phyloP scores from a whole-genome alignment of 306 rosid species.

The Castanea mollissima region DNA sequence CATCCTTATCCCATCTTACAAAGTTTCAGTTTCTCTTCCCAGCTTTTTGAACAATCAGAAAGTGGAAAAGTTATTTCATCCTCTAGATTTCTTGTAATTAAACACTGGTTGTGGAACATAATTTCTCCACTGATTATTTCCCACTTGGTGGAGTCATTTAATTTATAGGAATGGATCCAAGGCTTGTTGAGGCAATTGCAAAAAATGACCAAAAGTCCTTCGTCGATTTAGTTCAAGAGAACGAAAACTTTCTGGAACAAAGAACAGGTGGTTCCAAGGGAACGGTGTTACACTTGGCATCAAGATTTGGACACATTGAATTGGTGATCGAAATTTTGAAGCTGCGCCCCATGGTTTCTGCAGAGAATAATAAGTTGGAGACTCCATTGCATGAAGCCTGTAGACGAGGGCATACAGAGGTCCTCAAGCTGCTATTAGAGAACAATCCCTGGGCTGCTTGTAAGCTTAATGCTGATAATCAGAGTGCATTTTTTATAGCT shows the following conservation, averaged over 20 bases:
- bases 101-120: too few relatives aligned
- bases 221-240: constrained; percentile 28
- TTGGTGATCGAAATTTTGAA: constrained; percentile 46
- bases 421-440: constrained; percentile 43
- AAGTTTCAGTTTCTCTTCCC: too few relatives aligned
- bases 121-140: too few relatives aligned
- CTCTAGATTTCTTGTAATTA: too few relatives aligned
- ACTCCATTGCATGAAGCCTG: constrained; percentile 72
- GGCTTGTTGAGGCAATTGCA: constrained; percentile 37
- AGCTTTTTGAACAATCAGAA: too few relatives aligned
- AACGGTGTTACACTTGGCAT: constrained; percentile 64
- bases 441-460: constrained; percentile 37
- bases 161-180: constrained; percentile 39
- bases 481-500: constrained; percentile 43
- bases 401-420: constrained; percentile 29
- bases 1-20: too few relatives aligned
- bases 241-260: constrained; percentile 37
- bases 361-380: constrained; percentile 46
- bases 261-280: constrained; percentile 36
- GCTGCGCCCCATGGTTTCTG: constrained; percentile 54
- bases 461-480: constrained; percentile 36
- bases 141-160: too few relatives aligned
- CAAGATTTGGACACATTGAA: constrained; percentile 41
- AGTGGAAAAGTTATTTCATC: too few relatives aligned
- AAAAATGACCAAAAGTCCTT: constrained; percentile 38